Evolutionary conservation across 129 eudicot species (phyloP).

Genomic region (Chrysanthemum lavandulifolium): DNA sequence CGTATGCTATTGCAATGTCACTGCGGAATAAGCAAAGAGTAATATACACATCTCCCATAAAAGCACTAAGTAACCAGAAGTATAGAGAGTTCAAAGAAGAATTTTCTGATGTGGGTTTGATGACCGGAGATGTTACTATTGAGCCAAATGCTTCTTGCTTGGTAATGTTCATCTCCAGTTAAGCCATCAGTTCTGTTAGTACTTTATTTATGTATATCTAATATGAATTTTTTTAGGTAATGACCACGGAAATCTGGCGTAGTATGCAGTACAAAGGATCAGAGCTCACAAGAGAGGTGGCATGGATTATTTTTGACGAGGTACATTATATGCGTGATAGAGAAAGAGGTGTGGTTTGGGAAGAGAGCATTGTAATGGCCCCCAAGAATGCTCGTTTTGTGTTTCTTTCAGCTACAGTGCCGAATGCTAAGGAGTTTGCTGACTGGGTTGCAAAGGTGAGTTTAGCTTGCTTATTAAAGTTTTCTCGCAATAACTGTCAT

Average conservation of each 20-base stretch:
- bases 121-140: conserved; percentile 98
- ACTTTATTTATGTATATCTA: background rate
- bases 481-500: background rate
- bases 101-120: conserved; percentile 94
- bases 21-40: conserved; percentile 81
- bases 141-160: conserved; percentile 96
- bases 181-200: background rate
- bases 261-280: conserved; percentile 99
- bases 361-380: conserved; percentile 98
- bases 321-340: conserved; percentile 99
- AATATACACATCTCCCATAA: conserved; percentile 92
- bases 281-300: conserved; percentile 88
- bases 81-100: conserved; percentile 96
- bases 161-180: conserved; percentile 44
- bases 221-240: conserved; percentile 53
- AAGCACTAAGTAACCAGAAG: conserved; percentile 97
- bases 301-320: conserved; percentile 97
- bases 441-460: conserved; percentile 99
- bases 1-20: conserved; percentile 94
- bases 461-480: too few species aligned
- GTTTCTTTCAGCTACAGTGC: conserved; percentile 94
- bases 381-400: conserved; percentile 93
- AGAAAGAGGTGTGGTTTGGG: conserved; percentile 99
- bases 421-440: conserved; percentile 97
- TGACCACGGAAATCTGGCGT: conserved; percentile 99